A percentile compares a stretch with the other conserved stretches of the same genome.
Conservation (phyloP, 1,139 yeast species). For the Candida glucosophila region DNA sequence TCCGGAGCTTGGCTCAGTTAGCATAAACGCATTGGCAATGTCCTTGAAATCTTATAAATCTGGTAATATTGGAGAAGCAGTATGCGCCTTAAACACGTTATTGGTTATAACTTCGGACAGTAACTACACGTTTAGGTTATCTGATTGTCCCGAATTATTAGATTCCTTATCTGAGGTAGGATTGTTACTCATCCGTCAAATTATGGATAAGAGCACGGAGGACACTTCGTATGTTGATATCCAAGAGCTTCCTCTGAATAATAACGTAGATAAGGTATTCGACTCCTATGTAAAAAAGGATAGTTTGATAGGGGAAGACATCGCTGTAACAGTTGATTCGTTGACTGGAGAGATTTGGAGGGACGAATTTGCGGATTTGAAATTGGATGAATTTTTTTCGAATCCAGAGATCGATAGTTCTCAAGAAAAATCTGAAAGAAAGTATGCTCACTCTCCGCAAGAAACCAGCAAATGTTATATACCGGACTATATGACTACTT, state of each 20-base stretch:
- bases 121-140: constrained; percentile 50
- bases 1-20: constrained; percentile 80
- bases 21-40: constrained; percentile 74
- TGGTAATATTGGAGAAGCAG: constrained; percentile 26
- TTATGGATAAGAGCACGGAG: constrained; percentile 21
- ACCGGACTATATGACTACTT: constrained; percentile 43
- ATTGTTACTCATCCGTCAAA: constrained; percentile 34
- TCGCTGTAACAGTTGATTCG: constrained; percentile 52
- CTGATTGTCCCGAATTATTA: constrained; percentile 56
- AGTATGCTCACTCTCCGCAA: constrained; percentile 34
- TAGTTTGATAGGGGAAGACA: constrained; percentile 23
- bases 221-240: constrained; percentile 12
- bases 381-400: constrained; percentile 27
- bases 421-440: constrained; percentile 1
- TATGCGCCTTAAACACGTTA: constrained; percentile 67
- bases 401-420: constrained; percentile 15
- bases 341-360: constrained; percentile 48
- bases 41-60: constrained; percentile 57
- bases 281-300: constrained; percentile 24
- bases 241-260: constrained; percentile 11
- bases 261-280: constrained; percentile 47
- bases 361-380: constrained; percentile 23
- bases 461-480: constrained; percentile 49
- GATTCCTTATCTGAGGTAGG: constrained; percentile 56
- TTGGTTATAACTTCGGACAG: constrained; percentile 79